Base-by-base conservation (phyloP, 2,329 filamentous ascomycete genomes). In the Penicillium sp. region DNA sequence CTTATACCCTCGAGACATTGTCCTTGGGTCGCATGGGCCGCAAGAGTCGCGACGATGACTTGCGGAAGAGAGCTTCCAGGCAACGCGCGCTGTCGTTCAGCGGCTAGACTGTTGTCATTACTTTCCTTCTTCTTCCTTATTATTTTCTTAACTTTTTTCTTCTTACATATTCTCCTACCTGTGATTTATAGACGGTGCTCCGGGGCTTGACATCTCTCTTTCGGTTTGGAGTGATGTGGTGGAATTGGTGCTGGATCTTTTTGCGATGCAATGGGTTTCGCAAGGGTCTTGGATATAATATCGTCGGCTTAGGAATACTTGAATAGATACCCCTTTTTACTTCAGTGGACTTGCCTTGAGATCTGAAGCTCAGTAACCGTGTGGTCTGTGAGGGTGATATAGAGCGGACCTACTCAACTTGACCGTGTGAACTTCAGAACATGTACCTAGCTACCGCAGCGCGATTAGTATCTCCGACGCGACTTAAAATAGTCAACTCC, bases 1-100 rank as follows among this genome's bases (percentile, higher is more conserved):
- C 71, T 18, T 73, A 75, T 60, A 77, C 70, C 2, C 64, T 79
- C 6, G 77, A 79, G 60, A 75, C 70, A 6, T 46, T 79, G 60
- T 73, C 75, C 2, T 57, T 78, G 49, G 76, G 77, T 1, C 71
- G 74, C 47, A 63, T 70, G 65, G 75, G 75, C 2, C 64, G 66
- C 49, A 72, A 68, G 58, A 78, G 76, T 64, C 70, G 72, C 49
- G 72, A 75, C 63, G 69, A 71, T 14, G 59, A 59, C 43, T 22
- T 62, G 52, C 58, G 66, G 13, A 66, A 67, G 55, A 61, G 65
- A n/a, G 44, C 54, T 6, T 58, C 54, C 5, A 49, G 63, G 31
- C 60, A 63, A 18, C 60, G 66, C 10, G 58, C 65, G 11, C 60
- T 66, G 60, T 68, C 66, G 2, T 62, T 66, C 43, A 59, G 59